Percentiles rank a stretch among this genome's conserved stretches.
Evolutionary conservation across 768 basidiomycete species (phyloP).

Genomic region (Paxillus involutus): DNA sequence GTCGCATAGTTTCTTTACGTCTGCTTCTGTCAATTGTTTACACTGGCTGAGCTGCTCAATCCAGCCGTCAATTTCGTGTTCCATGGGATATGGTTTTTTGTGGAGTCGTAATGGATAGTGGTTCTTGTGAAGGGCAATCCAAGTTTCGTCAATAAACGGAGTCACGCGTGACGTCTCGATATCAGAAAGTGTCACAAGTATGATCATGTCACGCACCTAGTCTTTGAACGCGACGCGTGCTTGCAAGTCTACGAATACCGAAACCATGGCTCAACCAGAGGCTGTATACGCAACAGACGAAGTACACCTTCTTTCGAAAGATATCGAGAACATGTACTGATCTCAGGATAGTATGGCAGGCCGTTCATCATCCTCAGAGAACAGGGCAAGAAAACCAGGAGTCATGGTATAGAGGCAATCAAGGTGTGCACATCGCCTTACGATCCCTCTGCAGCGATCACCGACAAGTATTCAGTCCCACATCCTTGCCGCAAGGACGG

Average conservation of each 20-base stretch:
- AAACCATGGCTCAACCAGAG: conserved; percentile 44
- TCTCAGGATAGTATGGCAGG: conserved; percentile 69
- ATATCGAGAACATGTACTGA: not conserved
- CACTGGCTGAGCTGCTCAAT: conserved; percentile 96
- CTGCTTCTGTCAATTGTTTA: conserved; percentile 92
- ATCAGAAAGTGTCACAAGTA: conserved; percentile 24
- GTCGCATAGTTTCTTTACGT: conserved; percentile 98
- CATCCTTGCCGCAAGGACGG: conserved; percentile 92
- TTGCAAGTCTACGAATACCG: not conserved
- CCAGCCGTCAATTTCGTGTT: conserved; percentile 91
- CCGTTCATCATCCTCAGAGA: conserved; percentile 98
- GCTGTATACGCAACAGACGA: conserved; percentile 88
- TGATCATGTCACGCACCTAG: conserved; percentile 26
- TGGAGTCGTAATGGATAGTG: conserved; percentile 2
- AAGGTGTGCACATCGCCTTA: conserved; percentile 54
- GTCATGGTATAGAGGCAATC: conserved; percentile 92
- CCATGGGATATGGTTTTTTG: conserved; percentile 33
- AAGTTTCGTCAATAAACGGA: conserved; percentile 9
- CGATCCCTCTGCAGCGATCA: conserved; percentile 1
- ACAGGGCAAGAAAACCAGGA: conserved; percentile 88
- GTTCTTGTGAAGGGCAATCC: conserved; percentile 23
- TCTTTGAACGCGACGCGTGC: conserved; percentile 13
- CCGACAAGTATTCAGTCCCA: conserved; percentile 59
- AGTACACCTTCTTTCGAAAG: conserved; percentile 39
- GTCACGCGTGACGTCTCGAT: conserved; percentile 28